Evolutionary conservation across 331 rosid species (phyloP), one percentile per base, ranked within the genome.

Genomic region (Rosa hybrid): DNA sequence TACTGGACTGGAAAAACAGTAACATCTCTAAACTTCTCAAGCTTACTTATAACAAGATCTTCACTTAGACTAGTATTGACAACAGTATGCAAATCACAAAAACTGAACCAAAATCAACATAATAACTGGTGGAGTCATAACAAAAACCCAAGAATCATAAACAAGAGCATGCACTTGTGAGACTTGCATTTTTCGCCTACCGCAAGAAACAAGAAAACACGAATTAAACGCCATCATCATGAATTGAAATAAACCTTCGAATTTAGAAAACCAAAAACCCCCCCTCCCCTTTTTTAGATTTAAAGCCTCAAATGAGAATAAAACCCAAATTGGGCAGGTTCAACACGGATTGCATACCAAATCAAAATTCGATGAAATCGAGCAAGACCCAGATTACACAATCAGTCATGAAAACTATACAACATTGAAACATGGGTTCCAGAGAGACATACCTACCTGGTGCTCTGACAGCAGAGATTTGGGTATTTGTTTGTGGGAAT

Each of bases 401-500:
- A 86, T 49, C 77, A 6, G 53, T 20, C 65, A 72, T 17, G 23
- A 38, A n/a, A 54, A 68, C 72, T 8, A 74, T 30, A 41, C 48
- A 10, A 77, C 63, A 48, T 62, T 48, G 48, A 63, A 16, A 76
- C n/a, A 74, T 74, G 21, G 72, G 7, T 20, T 8, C 12, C 12
- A n/a, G 46, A 67, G 69, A 69, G 34, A 30, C 34, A 30, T 30
- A 30, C 68, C 94, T 30, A 30, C 68, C 94, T 81, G 21, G 77
- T 85, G 79, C 80, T 65, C 68, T 59, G 70, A 60, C 71, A 49
- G 82, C 74, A 79, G 13, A 53, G 21, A 79, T 57, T n/a, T 9
- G 80, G 46, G 8, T 7, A 49, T n/a, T n/a, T 18, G 12, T 25
- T 46, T 56, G 21, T 2, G 57, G 38, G 46, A 44, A 44, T 44